These are phyloP conservation scores for Cercophora samala DNA, from an alignment of 495 filamentous ascomycete genomes.

Conservation along the genomic window DNA sequence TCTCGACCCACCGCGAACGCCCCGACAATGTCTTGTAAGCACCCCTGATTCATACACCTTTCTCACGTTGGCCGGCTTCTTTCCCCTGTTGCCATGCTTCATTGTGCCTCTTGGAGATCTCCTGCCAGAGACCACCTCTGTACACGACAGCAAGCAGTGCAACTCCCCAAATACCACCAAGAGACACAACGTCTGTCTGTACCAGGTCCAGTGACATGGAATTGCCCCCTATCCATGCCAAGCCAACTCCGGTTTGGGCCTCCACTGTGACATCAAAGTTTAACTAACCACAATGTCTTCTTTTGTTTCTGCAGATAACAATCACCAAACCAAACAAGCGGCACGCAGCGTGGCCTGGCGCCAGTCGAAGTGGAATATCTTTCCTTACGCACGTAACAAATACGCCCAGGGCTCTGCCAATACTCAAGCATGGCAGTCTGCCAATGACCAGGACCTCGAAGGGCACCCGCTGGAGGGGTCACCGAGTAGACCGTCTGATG, in stretches of 20 bases:
- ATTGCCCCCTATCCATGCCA: background rate
- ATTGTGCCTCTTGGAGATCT: background rate
- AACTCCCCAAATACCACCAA: background rate
- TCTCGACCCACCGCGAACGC: background rate
- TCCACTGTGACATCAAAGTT: background rate
- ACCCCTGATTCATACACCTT: background rate
- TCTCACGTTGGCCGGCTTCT: background rate
- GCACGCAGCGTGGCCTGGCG: constrained; percentile 13
- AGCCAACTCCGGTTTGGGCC: background rate
- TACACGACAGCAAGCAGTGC: background rate
- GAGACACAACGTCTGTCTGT: background rate
- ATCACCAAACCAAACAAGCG: constrained; percentile 10
- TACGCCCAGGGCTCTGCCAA: background rate
- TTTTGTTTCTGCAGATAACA: constrained; percentile 10
- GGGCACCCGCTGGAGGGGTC: constrained; percentile 9
- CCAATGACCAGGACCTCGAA: constrained; percentile 2
- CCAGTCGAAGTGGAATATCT: background rate
- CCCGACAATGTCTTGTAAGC: constrained; percentile 13
- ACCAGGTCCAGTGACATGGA: background rate
- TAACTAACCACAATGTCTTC: background rate
- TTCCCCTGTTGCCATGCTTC: background rate
- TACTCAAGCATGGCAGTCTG: background rate
- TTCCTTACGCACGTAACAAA: constrained; percentile 5
- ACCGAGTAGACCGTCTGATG: constrained; percentile 7
- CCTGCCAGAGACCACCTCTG: background rate